phyloP scores from a whole-genome alignment of 176 grass and related monocot species.

The Echinochloa phyllopogon region DNA sequence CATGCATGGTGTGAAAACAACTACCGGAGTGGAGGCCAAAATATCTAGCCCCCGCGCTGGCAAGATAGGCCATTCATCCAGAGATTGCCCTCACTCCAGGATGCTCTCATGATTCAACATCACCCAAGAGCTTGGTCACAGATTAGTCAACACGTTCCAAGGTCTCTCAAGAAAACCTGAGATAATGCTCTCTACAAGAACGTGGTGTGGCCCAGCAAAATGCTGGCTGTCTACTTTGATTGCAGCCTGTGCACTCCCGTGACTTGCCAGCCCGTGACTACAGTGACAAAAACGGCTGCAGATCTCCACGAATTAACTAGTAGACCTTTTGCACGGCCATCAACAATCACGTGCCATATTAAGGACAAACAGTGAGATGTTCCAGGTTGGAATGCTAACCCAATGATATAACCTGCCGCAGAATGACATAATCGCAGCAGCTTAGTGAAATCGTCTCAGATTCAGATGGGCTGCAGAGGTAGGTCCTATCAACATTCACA shows the following conservation, averaged over 20 bases:
- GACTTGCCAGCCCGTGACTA: conserved; percentile 45
- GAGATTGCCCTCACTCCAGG: not conserved
- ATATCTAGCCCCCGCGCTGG: not conserved
- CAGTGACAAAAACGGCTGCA: not conserved
- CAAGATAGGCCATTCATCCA: conserved; percentile 7
- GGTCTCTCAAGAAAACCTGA: not conserved
- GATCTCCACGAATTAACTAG: conserved; percentile 44
- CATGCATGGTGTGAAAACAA: not conserved
- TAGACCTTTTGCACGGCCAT: not conserved
- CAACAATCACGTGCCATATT: not conserved
- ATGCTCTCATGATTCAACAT: not conserved
- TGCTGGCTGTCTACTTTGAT: not conserved
- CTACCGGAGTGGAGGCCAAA: not conserved
- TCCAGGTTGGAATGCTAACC: conserved; percentile 20
- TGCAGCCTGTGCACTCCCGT: conserved; percentile 24
- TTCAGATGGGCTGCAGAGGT: not conserved
- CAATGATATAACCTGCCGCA: not conserved
- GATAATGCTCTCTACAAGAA: not conserved
- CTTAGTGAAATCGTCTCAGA: not conserved
- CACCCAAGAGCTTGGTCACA: not conserved
- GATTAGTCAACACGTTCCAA: not conserved
- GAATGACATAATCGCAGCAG: not conserved
- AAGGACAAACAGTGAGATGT: conserved; percentile 4
- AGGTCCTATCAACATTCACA: not conserved
- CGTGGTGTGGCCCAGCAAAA: not conserved